Evolutionary conservation across 75 land plant species (phyloP), one percentile per base, ranked within the genome.

Genomic region (Cunninghamia lanceolata): DNA sequence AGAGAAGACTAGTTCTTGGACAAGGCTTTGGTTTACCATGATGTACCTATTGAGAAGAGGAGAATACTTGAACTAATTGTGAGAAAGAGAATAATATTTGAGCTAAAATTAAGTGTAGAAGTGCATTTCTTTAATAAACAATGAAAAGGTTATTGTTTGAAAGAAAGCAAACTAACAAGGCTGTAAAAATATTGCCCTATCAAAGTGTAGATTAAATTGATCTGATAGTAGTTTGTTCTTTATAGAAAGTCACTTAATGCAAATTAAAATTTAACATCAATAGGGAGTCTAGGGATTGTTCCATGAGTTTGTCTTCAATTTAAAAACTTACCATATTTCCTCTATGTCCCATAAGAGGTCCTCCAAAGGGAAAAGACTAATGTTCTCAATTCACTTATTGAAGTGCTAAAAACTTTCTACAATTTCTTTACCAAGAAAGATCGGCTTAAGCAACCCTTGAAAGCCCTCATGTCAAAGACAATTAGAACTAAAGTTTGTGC

Each of bases 11-110:
- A 85, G 86, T n/a, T 94, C 93, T 6, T 84, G 50, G 16, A 97
- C 90, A 63, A 97, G 92, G 34, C 90, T 90, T 87, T 97, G 99
- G 17, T 90, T 68, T n/a, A 93, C 84, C 98, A 96, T 94, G 82
- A 91, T 96, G 84, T 93, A 93, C 98, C 98, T 96, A 93, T 63
- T 38, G 25, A 47, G 36, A 73, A 54, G 47, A 45, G 46, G 13
- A n/a, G 28, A 2, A 70, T 59, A 32, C 2, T 40, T 40, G 40
- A 40, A 40, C 40, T 40, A 40, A 40, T 1, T 40, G 40, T 40
- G 40, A 40, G 40, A 28, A 68, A 68, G 73, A 81, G 25, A 81
- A 34, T 9, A 10, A 40, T 14, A 15, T 34, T 40, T 43, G 19
- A 47, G 54, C 84, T 34, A 47, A 50, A 83, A 40, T 28, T 83